Percentiles rank a stretch among this genome's conserved stretches.
Evolutionary conservation across 129 eudicot genomes (phyloP).

Genomic region (Smallanthus sonchifolius): DNA sequence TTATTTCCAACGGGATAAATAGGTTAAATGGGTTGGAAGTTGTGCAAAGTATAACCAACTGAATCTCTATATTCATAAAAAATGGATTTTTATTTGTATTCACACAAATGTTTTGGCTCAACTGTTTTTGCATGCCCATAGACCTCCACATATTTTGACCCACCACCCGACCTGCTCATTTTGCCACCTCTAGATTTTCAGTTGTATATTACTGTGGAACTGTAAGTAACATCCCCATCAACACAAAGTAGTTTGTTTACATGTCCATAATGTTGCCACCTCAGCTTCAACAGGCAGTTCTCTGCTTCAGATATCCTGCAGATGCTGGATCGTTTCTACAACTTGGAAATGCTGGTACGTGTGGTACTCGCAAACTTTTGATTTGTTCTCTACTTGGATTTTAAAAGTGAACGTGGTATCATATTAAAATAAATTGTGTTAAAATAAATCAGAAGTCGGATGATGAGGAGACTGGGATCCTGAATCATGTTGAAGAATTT

Average conservation of each 20-base stretch:
- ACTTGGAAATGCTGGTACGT: constrained; percentile 92
- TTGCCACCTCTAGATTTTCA: neutral
- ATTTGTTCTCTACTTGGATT: neutral
- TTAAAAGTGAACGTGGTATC: neutral
- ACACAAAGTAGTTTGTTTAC: neutral
- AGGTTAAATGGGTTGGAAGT: neutral
- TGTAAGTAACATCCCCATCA: neutral
- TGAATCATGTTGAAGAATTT: constrained; percentile 78
- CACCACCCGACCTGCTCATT: neutral
- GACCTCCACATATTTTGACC: neutral
- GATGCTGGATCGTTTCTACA: constrained; percentile 84
- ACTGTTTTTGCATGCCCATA: neutral
- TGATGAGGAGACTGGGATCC: constrained; percentile 69
- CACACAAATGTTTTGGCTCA: neutral
- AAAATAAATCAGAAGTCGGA: constrained; percentile 49
- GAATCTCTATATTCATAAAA: neutral
- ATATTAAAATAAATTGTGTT: too few relatives aligned
- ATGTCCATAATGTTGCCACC: constrained; percentile 3
- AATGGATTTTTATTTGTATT: neutral
- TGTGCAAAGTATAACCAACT: neutral
- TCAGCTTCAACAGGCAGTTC: constrained; percentile 68
- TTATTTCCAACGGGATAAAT: neutral
- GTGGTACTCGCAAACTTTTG: neutral
- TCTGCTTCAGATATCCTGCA: constrained; percentile 78
- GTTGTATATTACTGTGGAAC: neutral